Percentiles rank a stretch among this genome's conserved stretches.
Conservation (phyloP, 106 monocot species). For the Ottelia alismoides region DNA sequence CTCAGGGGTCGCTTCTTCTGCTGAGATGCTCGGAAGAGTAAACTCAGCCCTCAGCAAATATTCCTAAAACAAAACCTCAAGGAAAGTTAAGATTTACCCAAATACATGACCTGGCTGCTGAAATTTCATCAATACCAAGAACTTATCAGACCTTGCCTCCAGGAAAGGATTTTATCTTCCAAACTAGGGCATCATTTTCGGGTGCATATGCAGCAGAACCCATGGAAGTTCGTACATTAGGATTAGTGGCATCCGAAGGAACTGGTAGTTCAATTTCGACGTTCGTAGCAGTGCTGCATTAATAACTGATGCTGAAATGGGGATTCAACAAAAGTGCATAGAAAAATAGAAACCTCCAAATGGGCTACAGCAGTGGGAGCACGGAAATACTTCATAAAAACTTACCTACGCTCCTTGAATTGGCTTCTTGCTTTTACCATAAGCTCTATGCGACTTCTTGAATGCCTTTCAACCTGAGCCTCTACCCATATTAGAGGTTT, state of each 20-base stretch:
- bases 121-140: too few relatives aligned
- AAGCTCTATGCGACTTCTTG: conserved; percentile 74
- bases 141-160: not conserved
- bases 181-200: conserved; percentile 8
- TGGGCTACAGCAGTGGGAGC: too few relatives aligned
- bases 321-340: too few relatives aligned
- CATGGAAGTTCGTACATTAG: conserved; percentile 5
- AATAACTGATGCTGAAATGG: too few relatives aligned
- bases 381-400: too few relatives aligned
- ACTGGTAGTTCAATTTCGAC: too few relatives aligned
- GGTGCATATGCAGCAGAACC: conserved; percentile 10
- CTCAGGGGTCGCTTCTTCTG: conserved; percentile 8
- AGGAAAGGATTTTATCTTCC: conserved; percentile 8
- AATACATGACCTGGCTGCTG: too few relatives aligned
- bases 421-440: conserved; percentile 80
- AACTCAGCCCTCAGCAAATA: conserved; percentile 13
- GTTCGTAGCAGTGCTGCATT: too few relatives aligned
- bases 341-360: too few relatives aligned
- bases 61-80: not conserved
- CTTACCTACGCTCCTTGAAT: conserved; percentile 88
- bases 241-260: too few relatives aligned
- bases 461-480: conserved; percentile 76
- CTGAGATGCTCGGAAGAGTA: conserved; percentile 7
- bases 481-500: conserved; percentile 85
- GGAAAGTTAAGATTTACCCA: too few relatives aligned